Conservation (phyloP, 768 basidiomycete species). For the Daedalea quercina region DNA sequence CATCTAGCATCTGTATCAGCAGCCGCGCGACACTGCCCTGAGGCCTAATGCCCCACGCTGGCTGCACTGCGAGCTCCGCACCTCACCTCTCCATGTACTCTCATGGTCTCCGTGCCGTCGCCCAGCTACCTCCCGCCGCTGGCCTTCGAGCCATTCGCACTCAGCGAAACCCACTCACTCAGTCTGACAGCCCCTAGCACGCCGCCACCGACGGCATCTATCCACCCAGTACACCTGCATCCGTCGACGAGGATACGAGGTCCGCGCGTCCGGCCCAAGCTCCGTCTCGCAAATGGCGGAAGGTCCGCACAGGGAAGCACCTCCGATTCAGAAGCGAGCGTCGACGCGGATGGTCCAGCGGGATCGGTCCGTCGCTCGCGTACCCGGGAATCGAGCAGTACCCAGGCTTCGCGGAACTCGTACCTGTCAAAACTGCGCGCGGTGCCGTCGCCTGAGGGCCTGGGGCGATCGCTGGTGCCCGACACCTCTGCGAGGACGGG, state of each 20-base stretch:
- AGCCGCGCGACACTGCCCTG: constrained; percentile 1
- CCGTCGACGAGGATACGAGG: constrained; percentile 1
- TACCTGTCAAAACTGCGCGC: neutral
- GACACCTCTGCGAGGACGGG: neutral
- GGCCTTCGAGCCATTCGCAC: constrained; percentile 2
- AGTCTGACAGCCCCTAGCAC: neutral
- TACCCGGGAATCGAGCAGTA: neutral
- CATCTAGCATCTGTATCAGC: neutral
- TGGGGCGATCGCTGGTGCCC: neutral
- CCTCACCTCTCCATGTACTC: constrained; percentile 1
- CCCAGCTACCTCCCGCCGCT: constrained; percentile 1
- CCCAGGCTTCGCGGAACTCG: neutral
- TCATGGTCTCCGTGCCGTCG: constrained; percentile 4
- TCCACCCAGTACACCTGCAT: neutral
- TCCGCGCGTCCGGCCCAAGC: neutral
- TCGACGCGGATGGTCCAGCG: neutral
- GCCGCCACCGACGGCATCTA: neutral
- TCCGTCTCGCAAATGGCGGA: neutral
- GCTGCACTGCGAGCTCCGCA: neutral
- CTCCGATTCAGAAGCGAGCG: too few species aligned
- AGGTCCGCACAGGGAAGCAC: neutral
- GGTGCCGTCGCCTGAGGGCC: neutral
- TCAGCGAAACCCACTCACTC: neutral
- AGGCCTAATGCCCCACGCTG: neutral
- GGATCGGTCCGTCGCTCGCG: neutral